Conservation (phyloP, 2,329 filamentous ascomycete genomes). For the Lecanosticta acicola region DNA sequence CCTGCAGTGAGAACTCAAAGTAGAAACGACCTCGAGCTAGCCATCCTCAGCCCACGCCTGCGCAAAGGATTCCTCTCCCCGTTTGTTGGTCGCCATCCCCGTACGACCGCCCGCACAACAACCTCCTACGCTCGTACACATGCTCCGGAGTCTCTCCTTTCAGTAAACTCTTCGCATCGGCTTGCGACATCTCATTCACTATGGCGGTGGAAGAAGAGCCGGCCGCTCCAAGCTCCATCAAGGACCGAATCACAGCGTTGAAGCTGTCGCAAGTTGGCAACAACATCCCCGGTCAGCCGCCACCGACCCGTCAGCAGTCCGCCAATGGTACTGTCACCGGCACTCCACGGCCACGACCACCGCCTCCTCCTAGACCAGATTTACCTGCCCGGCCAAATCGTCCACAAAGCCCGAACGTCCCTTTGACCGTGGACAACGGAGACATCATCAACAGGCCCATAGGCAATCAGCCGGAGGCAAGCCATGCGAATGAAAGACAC, state of each 20-base stretch:
- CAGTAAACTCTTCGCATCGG: too few relatives aligned
- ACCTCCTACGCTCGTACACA: too few relatives aligned
- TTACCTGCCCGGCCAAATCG: conserved; percentile 31
- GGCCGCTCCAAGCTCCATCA: conserved; percentile 33
- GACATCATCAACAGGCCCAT: conserved; percentile 29
- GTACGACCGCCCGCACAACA: too few relatives aligned
- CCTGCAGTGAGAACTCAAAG: not conserved
- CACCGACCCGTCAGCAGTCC: conserved; percentile 23
- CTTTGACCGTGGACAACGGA: conserved; percentile 35
- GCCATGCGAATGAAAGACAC: conserved; percentile 7
- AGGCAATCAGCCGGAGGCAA: conserved; percentile 37
- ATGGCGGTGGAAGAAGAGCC: conserved; percentile 24
- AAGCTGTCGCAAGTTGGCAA: conserved; percentile 42
- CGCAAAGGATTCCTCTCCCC: not conserved
- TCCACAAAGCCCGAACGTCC: conserved; percentile 34
- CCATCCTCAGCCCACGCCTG: not conserved
- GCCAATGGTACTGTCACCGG: conserved; percentile 14
- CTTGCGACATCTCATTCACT: not conserved
- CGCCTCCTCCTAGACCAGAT: conserved; percentile 32
- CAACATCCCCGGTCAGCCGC: conserved; percentile 31
- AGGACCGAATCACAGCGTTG: conserved; percentile 44
- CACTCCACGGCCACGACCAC: conserved; percentile 29
- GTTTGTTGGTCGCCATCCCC: not conserved
- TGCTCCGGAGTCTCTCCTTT: too few relatives aligned
- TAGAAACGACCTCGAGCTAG: not conserved